Evolutionary conservation across 2,329 filamentous ascomycete genomes (phyloP).

Genomic region (Cyclaneusma minus): DNA sequence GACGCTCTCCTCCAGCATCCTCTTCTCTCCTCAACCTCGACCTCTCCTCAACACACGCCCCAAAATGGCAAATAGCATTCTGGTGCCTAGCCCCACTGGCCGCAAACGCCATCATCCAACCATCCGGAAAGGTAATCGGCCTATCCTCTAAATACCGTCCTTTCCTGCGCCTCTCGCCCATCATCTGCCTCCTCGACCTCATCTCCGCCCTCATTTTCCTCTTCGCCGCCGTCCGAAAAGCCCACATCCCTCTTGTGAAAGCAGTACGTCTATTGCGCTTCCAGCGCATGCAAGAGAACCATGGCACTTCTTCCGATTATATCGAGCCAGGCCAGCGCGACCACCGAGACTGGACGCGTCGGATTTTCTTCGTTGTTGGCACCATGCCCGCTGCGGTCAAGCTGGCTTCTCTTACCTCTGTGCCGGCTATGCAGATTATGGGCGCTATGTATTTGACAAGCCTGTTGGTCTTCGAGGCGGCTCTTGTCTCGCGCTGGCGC

Average conservation of each 20-base stretch:
- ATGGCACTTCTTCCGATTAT: not conserved
- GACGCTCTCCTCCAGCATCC: no score
- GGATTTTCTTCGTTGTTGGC: conserved; percentile 7
- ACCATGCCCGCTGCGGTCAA: conserved; percentile 6
- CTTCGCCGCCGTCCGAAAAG: not conserved
- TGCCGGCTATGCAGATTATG: no score
- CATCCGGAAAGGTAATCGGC: conserved; percentile 4
- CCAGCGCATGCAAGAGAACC: conserved; percentile 1
- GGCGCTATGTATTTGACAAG: no score
- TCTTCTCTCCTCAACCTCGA: no score
- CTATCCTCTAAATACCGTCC: conserved; percentile 5
- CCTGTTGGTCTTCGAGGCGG: no score
- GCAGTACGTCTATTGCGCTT: not conserved
- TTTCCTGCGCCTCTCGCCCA: conserved; percentile 7
- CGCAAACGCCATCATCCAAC: conserved; percentile 10
- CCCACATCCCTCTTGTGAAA: not conserved
- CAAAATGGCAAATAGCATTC: conserved; percentile 9
- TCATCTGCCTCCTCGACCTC: conserved; percentile 6
- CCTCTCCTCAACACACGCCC: no score
- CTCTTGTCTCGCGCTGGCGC: no score
- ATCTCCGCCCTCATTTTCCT: conserved; percentile 4
- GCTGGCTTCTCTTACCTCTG: no score
- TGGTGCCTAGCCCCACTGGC: conserved; percentile 8
- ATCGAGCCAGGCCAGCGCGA: conserved; percentile 3
- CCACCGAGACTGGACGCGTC: conserved; percentile 6